Conservation (phyloP, 2,329 filamentous ascomycete species). For the Pseudogymnoascus sp. region DNA sequence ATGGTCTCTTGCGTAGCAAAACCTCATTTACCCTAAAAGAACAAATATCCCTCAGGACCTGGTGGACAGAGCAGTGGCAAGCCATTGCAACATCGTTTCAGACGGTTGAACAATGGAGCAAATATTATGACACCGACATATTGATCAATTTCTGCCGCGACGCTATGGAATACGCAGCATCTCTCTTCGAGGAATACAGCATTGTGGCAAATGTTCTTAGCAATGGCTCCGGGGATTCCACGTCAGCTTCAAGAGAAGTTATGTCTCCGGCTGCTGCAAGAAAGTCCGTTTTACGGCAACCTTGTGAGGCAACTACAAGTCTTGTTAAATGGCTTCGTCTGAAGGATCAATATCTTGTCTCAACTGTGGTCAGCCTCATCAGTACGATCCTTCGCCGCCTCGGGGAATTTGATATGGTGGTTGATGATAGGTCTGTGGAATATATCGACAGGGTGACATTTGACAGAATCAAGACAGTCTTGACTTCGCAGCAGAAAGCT, state of each 20-base stretch:
- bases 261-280: conserved; percentile 29
- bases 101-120: conserved; percentile 73
- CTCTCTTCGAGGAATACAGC: conserved; percentile 74
- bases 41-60: conserved; percentile 44
- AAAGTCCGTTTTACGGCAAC: conserved; percentile 53
- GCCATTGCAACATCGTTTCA: conserved; percentile 73
- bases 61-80: conserved; percentile 82
- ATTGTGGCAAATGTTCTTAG: conserved; percentile 52
- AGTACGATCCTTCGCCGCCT: conserved; percentile 76
- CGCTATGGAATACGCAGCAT: conserved; percentile 87
- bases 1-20: conserved; percentile 36
- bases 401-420: conserved; percentile 65
- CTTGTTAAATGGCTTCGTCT: conserved; percentile 86
- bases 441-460: conserved; percentile 51
- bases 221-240: conserved; percentile 30
- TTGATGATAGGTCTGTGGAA: conserved; percentile 50
- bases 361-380: conserved; percentile 72
- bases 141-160: conserved; percentile 94
- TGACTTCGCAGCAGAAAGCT: conserved; percentile 74
- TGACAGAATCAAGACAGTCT: conserved; percentile 63
- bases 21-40: conserved; percentile 19
- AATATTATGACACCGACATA: conserved; percentile 35
- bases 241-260: conserved; percentile 20
- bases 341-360: conserved; percentile 77
- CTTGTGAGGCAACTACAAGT: conserved; percentile 53